phyloP scores from a whole-genome alignment of 2,329 filamentous ascomycete genomes.

The Diplodia sapinea region DNA sequence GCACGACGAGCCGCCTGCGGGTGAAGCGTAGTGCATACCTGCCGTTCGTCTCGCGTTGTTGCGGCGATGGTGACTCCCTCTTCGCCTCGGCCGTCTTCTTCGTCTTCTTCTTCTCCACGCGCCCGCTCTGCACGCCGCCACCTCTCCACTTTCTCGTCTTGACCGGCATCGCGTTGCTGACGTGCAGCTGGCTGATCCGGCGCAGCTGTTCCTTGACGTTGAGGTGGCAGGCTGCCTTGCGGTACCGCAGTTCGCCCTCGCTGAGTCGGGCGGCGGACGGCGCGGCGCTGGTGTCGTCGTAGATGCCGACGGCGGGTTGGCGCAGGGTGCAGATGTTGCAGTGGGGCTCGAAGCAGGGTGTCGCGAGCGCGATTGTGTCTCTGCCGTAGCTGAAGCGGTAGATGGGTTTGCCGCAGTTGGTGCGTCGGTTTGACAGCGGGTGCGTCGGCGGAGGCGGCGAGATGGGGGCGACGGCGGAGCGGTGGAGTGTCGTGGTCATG shows the following conservation, averaged over 20 bases:
- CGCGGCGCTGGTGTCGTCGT: background rate
- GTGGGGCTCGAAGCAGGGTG: conserved; percentile 14
- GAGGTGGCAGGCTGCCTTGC: background rate
- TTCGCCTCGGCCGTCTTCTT: too few relatives aligned
- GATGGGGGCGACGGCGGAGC: background rate
- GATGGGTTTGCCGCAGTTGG: conserved; percentile 22
- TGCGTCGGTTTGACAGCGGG: background rate
- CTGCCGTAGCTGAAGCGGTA: conserved; percentile 27
- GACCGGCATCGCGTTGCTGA: conserved; percentile 1
- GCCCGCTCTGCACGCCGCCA: background rate
- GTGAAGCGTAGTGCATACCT: background rate
- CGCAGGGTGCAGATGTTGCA: conserved; percentile 13
- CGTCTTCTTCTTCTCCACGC: background rate
- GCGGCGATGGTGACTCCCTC: background rate
- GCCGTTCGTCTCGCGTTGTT: background rate
- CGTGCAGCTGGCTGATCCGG: background rate
- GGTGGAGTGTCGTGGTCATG: background rate
- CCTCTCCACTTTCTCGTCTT: background rate
- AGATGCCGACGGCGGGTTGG: conserved; percentile 9
- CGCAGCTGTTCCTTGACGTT: background rate
- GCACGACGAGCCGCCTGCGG: background rate
- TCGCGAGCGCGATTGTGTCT: conserved; percentile 3
- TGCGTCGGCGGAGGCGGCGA: too few relatives aligned
- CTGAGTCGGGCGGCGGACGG: too few relatives aligned
- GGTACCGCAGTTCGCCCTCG: background rate